Evolutionary conservation across 352 stramenopile genomes (phyloP), one percentile per base, ranked within the genome.

Genomic region (Phytopythium ostracodes): DNA sequence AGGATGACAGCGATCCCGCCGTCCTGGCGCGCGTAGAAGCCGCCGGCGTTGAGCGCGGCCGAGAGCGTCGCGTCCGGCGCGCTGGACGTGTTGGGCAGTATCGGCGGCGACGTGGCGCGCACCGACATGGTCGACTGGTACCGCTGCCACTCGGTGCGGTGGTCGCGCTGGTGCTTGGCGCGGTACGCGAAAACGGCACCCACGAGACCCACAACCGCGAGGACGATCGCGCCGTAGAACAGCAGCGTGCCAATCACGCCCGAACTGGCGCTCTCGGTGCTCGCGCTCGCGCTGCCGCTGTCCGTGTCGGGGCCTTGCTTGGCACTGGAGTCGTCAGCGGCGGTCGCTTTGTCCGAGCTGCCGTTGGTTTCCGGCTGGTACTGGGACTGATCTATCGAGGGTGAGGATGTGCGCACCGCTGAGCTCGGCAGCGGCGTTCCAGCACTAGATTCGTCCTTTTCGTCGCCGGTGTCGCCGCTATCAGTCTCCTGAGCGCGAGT

Each of bases 181-280:
- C 65, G 69, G 25, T 67, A 69, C 12, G 51, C 43, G 51, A 72
- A 44, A 15, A 66, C 36, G 27, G 52, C 58, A 18, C 65, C 63
- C 2, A 67, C 62, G 38, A 75, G 33, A 1, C 62, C 67, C 18
- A 50, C 62, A 22, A 71, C 35, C 17, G 43, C 65, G 24, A 91
- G 59, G n/a, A 80, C 52, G 5, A 79, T 47, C 4, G 64, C 62
- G 11, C 63, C 71, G 27, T 78, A 71, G 43, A 83, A 77, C 18
- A 88, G 54, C 36, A 59, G 54, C 29, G 5, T 63, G 60, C 18
- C 47, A 62, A 42, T 42, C 22, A n/a, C 49, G 27, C 40, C 18
- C 55, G 40, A 40, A 14, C 9, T 4, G 6, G 4, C 11, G 36
- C 36, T 40, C 8, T 18, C 25, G n/a, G 43, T 17, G 24, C 29